These are phyloP conservation scores for Paraleonurus japonicus DNA, from an alignment of 257 asterid species.

Conservation along the genomic window DNA sequence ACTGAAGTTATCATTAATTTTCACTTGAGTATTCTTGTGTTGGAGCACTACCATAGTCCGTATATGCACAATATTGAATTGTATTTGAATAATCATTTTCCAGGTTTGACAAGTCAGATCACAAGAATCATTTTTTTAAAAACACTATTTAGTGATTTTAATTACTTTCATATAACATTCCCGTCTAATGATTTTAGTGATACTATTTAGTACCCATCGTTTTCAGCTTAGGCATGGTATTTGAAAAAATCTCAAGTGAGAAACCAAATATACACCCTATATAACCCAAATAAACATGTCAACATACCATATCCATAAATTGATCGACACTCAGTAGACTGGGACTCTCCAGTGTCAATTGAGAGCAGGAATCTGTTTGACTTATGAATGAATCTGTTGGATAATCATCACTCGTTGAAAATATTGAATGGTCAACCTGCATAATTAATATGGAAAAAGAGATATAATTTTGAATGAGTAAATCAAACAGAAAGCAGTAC, in stretches of 20 bases:
- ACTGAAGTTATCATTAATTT: not conserved
- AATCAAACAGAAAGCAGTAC: slow-evolving; percentile 16
- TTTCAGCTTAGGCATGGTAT: slow-evolving; percentile 11
- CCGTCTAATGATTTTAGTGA: not conserved
- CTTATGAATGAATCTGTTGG: slow-evolving; percentile 51
- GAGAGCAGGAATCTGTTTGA: slow-evolving; percentile 51
- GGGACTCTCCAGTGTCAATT: slow-evolving; percentile 46
- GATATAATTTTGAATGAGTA: slow-evolving; percentile 15
- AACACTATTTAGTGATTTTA: too few species aligned
- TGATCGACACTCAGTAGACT: slow-evolving; percentile 61
- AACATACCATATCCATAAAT: slow-evolving; percentile 67
- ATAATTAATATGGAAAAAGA: slow-evolving; percentile 21
- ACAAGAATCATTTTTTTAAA: not conserved
- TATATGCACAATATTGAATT: not conserved
- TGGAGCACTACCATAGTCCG: not conserved
- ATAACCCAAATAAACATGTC: slow-evolving; percentile 3
- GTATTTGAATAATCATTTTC: not conserved
- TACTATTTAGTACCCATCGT: not conserved
- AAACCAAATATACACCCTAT: not conserved
- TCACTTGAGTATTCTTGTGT: too few species aligned
- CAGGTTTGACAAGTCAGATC: not conserved
- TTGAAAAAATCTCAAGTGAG: not conserved
- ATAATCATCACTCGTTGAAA: slow-evolving; percentile 49
- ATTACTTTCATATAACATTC: too few species aligned
- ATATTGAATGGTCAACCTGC: slow-evolving; percentile 45